Evolutionary conservation across 2,329 filamentous ascomycete species (phyloP).

Genomic region (Fusarium coicis): DNA sequence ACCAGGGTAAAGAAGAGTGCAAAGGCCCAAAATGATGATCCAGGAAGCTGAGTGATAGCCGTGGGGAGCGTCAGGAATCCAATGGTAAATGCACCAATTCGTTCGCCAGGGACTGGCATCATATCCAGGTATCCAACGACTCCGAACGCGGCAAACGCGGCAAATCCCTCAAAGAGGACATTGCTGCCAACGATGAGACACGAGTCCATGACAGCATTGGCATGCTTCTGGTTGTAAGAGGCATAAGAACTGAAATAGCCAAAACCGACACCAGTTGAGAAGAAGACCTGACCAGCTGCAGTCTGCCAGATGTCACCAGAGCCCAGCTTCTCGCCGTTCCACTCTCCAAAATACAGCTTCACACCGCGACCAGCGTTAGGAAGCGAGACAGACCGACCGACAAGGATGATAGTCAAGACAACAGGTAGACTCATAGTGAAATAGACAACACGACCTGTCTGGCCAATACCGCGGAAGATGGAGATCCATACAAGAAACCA

Average conservation of each 20-base stretch:
- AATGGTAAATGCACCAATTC: conserved; percentile 65
- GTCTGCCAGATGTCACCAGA: conserved; percentile 67
- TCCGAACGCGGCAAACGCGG: conserved; percentile 62
- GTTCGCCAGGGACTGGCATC: conserved; percentile 50
- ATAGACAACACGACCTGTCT: conserved; percentile 69
- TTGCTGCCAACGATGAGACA: conserved; percentile 66
- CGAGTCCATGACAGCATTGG: conserved; percentile 69
- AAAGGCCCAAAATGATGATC: conserved; percentile 68
- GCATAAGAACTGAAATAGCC: conserved; percentile 69
- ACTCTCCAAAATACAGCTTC: conserved; percentile 57
- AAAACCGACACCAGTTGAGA: conserved; percentile 68
- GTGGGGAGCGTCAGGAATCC: conserved; percentile 68
- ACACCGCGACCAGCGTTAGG: conserved; percentile 64
- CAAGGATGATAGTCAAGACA: conserved; percentile 64
- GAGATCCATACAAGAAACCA: conserved; percentile 70
- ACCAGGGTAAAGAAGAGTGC: conserved; percentile 68
- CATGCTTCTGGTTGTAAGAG: conserved; percentile 66
- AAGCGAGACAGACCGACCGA: conserved; percentile 64
- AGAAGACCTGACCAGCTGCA: conserved; percentile 70
- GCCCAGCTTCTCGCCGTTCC: conserved; percentile 61
- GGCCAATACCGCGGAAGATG: conserved; percentile 67
- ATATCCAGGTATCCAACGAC: conserved; percentile 60
- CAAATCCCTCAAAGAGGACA: conserved; percentile 66
- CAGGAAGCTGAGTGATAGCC: conserved; percentile 67
- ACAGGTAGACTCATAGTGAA: conserved; percentile 71